Percentiles rank a stretch among this genome's conserved stretches.
These are phyloP conservation scores for Leishmania tarentolae DNA, from an alignment of 208 protist genomes.

Conservation along the genomic window DNA sequence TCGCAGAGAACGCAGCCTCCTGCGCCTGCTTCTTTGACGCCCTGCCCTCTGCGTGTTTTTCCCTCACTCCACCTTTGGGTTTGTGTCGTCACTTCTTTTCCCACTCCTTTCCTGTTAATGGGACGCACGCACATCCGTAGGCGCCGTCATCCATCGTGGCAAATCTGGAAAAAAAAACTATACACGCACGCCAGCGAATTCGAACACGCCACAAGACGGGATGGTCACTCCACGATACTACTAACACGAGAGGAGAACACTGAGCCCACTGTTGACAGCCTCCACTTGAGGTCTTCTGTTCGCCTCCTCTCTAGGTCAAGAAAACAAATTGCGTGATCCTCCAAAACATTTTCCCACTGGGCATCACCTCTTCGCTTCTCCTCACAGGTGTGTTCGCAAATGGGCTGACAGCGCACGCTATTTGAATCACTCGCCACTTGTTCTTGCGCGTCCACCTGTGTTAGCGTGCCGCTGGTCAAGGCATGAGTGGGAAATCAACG, in stretches of 20 bases:
- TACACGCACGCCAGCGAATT: neutral
- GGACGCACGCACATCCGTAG: too few species aligned
- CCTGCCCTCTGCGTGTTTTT: neutral
- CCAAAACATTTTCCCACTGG: neutral
- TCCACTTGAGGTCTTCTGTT: neutral
- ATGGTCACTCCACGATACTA: neutral
- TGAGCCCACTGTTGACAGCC: neutral
- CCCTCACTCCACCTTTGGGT: neutral
- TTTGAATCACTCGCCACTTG: neutral
- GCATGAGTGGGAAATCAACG: constrained; percentile 33
- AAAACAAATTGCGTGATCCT: neutral
- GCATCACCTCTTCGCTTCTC: neutral
- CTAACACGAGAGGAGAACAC: neutral
- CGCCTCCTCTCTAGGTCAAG: neutral
- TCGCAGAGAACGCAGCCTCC: neutral
- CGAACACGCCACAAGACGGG: neutral
- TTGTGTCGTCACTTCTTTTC: too few species aligned
- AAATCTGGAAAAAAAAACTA: neutral
- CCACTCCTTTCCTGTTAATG: neutral
- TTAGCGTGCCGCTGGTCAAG: neutral
- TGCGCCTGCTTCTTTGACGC: neutral
- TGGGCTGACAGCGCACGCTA: neutral
- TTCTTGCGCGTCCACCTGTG: neutral
- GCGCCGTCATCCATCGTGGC: neutral
- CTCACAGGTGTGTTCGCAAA: neutral